Conservation (phyloP, 208 protist species). For the Entamoeba invadens region DNA sequence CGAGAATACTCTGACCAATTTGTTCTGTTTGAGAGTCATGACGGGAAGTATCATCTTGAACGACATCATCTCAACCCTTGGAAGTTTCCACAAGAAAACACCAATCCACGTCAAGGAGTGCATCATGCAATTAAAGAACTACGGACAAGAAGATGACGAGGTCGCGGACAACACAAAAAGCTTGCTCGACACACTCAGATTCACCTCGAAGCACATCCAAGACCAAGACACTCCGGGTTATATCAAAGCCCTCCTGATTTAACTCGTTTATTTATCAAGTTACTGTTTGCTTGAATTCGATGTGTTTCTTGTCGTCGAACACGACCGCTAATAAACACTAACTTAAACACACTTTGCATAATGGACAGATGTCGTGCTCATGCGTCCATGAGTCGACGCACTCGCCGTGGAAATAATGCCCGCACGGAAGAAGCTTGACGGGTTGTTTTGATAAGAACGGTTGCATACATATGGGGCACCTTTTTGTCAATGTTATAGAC, state of each 20-base stretch:
- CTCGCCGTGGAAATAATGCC: not conserved
- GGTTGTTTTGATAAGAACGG: not conserved
- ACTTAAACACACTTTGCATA: not conserved
- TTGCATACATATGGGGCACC: not conserved
- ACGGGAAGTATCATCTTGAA: conserved; percentile 50
- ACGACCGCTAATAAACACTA: no score
- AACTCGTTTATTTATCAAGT: no score
- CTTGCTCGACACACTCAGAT: not conserved
- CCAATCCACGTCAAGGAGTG: conserved; percentile 36
- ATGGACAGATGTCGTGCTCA: not conserved
- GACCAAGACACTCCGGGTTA: not conserved
- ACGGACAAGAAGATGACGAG: not conserved
- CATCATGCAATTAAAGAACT: not conserved
- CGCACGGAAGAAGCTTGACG: not conserved
- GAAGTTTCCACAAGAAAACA: conserved; percentile 50
- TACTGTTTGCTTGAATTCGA: no score
- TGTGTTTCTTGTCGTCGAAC: no score
- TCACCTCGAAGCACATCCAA: not conserved
- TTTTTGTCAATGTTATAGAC: no score
- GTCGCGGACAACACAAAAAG: not conserved
- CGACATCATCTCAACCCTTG: conserved; percentile 45
- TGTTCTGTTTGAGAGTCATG: conserved; percentile 54
- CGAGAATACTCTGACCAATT: conserved; percentile 35
- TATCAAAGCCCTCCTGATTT: not conserved
- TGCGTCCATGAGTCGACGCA: not conserved